Base-by-base conservation (phyloP, 2,329 filamentous ascomycete genomes). In the Hypoxylon sp. region DNA sequence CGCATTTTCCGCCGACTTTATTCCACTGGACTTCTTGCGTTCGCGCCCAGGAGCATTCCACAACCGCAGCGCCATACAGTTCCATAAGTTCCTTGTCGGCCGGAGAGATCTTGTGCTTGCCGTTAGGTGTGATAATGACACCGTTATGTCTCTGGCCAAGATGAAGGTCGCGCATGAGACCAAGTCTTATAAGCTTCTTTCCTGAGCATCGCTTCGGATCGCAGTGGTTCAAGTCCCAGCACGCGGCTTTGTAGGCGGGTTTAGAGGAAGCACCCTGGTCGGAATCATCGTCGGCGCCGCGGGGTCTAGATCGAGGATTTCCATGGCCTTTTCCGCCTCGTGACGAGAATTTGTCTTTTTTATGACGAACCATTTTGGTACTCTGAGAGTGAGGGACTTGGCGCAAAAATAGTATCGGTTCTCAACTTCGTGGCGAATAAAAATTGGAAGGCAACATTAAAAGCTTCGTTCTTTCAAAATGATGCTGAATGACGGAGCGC, bases 191-290 rank as follows among this genome's bases (percentile, higher is more conserved):
- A 23, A 99, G 81, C 58, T 90, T 87, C 77, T 99, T 99, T 21
- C 94, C 94, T 0, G 92, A 97, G 74, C 94, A 99, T 63, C 93
- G 81, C 73, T 97, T 97, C 6, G 93, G 91, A 68, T 99, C 94
- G 77, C 94, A 99, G 76, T 99, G 94, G 56, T 92, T 93, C 23
- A 99, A 80, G 68, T 99, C 94, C 94, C 94, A 99, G 71, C 93
- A 97, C 51, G 93, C 94, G 37, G 94, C 93, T 74, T 95, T 96
- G 81, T 92, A 97, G 15, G 75, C 67, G 27, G 74, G 85, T 59
- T 64, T 81, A 37, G 54, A 66, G 44, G 73, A 64, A 57, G 71
- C 60, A 62, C 63, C 62, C 44, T 76, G 70, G 54, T 75, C 73
- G 45, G 72, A 68, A 40, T 73, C 60, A 45, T 65, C 66, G 17